These are phyloP conservation scores for Fusarium denticulatum DNA, from an alignment of 2,329 filamentous ascomycete genomes.

Conservation along the genomic window DNA sequence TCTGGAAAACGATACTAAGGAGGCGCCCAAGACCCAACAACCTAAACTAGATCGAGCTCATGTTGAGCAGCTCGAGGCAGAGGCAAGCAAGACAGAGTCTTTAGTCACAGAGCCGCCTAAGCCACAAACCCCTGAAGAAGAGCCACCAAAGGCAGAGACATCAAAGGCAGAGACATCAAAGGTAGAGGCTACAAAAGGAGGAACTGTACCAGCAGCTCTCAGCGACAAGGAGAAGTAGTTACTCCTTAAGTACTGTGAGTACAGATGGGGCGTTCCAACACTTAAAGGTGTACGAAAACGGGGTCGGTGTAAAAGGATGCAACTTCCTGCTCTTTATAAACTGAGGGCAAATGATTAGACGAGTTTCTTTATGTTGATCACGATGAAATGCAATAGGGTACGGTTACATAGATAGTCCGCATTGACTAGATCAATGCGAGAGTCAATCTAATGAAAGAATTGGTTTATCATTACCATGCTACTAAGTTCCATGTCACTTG, in stretches of 20 bases:
- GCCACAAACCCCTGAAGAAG: background rate
- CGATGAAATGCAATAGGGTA: constrained; percentile 18
- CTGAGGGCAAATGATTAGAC: constrained; percentile 27
- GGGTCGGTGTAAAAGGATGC: background rate
- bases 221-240: constrained; percentile 9
- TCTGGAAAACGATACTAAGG: background rate
- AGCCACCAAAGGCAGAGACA: background rate
- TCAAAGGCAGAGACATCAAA: background rate
- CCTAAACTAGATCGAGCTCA: background rate
- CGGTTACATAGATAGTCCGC: constrained; percentile 7
- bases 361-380: constrained; percentile 32
- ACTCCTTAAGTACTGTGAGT: background rate
- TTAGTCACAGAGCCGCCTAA: background rate
- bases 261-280: background rate
- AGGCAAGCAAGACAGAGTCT: background rate
- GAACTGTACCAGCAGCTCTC: background rate
- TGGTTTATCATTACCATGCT: background rate
- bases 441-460: constrained; percentile 4
- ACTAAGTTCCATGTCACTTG: background rate
- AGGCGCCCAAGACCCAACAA: constrained; percentile 1
- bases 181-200: background rate
- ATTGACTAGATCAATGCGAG: background rate
- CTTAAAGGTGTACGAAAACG: background rate
- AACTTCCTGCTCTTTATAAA: constrained; percentile 3
- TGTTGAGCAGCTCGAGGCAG: background rate